Percentiles rank a stretch among this genome's conserved stretches.
Conservation (phyloP, 768 basidiomycete species). For the Hygrocybe punicea region DNA sequence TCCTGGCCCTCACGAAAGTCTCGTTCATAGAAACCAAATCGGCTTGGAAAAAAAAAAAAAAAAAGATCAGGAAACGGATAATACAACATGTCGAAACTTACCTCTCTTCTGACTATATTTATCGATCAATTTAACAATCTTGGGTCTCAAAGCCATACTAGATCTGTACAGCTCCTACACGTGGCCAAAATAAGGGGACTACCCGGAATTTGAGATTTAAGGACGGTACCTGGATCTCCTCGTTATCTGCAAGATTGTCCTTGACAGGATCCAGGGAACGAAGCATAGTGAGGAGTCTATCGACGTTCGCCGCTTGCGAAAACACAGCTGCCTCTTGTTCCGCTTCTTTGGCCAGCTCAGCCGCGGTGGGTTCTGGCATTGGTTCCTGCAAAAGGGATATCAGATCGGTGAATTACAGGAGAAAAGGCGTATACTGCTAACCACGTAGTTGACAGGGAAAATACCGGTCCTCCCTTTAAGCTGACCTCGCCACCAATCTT, state of each 20-base stretch:
- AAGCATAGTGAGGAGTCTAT: constrained; percentile 73
- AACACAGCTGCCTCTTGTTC: constrained; percentile 89
- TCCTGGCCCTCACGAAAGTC: constrained; percentile 82
- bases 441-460: constrained; percentile 96
- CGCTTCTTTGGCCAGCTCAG: constrained; percentile 75
- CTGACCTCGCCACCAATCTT: constrained; percentile 97
- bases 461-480: constrained; percentile 87
- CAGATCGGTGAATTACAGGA: neutral
- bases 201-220: neutral
- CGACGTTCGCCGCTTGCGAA: constrained; percentile 79
- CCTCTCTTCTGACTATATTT: constrained; percentile 94
- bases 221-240: constrained; percentile 70
- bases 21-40: constrained; percentile 95
- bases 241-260: constrained; percentile 85
- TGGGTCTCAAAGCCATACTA: constrained; percentile 85
- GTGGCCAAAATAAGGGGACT: neutral
- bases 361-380: constrained; percentile 76
- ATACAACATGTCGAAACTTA: constrained; percentile 18
- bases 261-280: constrained; percentile 67
- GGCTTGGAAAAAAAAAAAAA: too few species aligned
- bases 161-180: constrained; percentile 82
- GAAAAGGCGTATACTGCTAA: constrained; percentile 38
- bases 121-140: constrained; percentile 94
- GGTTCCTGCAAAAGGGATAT: constrained; percentile 52
- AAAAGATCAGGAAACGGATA: constrained; percentile 12